These are phyloP conservation scores for Metarhizium anisopliae DNA, from an alignment of 2,329 filamentous ascomycete genomes.

Conservation along the genomic window DNA sequence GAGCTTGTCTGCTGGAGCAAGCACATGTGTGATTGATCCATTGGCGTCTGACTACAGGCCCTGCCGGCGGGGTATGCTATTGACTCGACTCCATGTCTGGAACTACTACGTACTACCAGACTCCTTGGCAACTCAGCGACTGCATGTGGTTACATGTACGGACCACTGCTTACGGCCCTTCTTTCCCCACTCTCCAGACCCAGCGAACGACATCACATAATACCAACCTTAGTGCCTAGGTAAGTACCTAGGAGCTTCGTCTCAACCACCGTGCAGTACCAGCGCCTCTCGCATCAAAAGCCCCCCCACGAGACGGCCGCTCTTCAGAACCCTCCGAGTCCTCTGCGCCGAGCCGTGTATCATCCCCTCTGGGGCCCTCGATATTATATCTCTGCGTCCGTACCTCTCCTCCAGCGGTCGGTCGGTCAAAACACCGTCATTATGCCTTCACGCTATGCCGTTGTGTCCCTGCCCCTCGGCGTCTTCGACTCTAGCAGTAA, in stretches of 20 bases:
- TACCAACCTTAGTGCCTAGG: too few species aligned
- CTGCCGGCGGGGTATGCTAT: too few species aligned
- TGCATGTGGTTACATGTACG: too few species aligned
- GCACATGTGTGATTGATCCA: too few species aligned
- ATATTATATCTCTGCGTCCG: neutral
- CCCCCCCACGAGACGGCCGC: neutral
- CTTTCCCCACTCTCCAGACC: neutral
- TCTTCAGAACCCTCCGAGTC: neutral
- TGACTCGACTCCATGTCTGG: too few species aligned
- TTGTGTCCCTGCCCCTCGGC: constrained; percentile 82
- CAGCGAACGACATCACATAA: neutral
- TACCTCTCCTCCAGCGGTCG: neutral
- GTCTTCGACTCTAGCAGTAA: constrained; percentile 73
- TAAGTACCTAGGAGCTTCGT: too few species aligned
- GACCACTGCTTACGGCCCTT: too few species aligned
- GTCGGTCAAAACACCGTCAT: constrained; percentile 1
- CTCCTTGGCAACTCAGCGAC: too few species aligned
- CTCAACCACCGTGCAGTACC: neutral
- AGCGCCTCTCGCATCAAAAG: neutral
- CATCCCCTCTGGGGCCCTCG: too few species aligned
- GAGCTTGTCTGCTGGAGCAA: too few species aligned
- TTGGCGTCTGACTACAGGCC: too few species aligned
- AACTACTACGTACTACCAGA: too few species aligned
- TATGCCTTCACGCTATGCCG: constrained; percentile 62
- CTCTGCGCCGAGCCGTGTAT: neutral